phyloP scores from a whole-genome alignment of 148 eudicot genomes.

The Hydrangea macrophylla region DNA sequence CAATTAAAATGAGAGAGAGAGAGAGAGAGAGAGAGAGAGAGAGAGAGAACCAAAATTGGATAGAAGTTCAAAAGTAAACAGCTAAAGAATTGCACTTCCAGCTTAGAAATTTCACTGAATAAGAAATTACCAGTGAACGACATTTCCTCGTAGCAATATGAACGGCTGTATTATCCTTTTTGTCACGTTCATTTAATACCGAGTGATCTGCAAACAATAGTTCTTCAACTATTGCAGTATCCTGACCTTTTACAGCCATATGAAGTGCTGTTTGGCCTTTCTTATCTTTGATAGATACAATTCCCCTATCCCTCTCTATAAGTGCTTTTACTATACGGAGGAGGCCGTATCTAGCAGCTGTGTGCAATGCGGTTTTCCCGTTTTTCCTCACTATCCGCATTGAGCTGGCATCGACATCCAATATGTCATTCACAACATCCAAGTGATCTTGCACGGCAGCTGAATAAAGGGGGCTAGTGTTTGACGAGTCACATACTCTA shows the following conservation, averaged over 20 bases:
- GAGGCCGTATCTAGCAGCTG: conserved; percentile 68
- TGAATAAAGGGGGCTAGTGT: conserved; percentile 82
- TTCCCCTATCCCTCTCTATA: conserved; percentile 55
- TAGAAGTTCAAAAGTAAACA: no score
- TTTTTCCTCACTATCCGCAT: conserved; percentile 68
- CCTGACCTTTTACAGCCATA: conserved; percentile 96
- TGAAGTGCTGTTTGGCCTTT: conserved; percentile 94
- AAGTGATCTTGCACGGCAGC: conserved; percentile 72
- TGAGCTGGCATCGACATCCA: conserved; percentile 52
- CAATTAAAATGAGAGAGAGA: no score
- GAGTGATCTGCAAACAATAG: conserved; percentile 65
- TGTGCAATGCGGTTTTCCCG: conserved; percentile 88
- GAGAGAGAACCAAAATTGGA: no score
- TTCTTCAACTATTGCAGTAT: conserved; percentile 64
- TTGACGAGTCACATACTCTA: conserved; percentile 55
- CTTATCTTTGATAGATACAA: conserved; percentile 73
- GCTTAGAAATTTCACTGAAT: not conserved
- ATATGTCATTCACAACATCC: conserved; percentile 70
- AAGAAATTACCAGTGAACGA: conserved; percentile 58
- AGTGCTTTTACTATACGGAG: conserved; percentile 57
- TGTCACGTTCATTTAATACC: conserved; percentile 80
- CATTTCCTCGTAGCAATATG: conserved; percentile 83
- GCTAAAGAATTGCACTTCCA: no score
- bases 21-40: no score
- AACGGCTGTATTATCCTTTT: conserved; percentile 81